Evolutionary conservation across 1,284 basidiomycete species (phyloP).

Genomic region (Rhodotorula glutinis): DNA sequence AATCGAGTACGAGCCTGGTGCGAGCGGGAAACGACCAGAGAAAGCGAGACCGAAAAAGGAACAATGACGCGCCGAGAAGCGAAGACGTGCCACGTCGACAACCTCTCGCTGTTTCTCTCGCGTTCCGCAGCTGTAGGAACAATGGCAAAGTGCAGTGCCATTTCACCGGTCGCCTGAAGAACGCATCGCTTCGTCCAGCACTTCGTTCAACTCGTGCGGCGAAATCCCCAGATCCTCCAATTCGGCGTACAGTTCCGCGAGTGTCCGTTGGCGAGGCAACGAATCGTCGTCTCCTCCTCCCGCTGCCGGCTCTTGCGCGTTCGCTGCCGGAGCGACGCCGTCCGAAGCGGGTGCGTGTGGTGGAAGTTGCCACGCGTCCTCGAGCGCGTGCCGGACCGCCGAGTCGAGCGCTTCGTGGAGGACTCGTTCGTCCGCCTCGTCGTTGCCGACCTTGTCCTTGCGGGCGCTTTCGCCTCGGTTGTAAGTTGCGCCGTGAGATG

Average conservation of each 20-base stretch:
- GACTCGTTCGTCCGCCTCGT: not conserved
- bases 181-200: constrained; percentile 15
- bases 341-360: not conserved
- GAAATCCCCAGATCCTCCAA: constrained; percentile 27
- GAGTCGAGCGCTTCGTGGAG: constrained; percentile 13
- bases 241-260: constrained; percentile 29
- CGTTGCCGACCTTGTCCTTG: not conserved
- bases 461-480: not conserved
- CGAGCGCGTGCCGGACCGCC: constrained; percentile 23
- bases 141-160: too few species aligned
- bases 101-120: not conserved
- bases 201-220: constrained; percentile 25
- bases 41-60: not conserved
- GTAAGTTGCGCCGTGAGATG: not conserved
- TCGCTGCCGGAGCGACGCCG: not conserved
- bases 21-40: not conserved
- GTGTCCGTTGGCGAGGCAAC: constrained; percentile 4
- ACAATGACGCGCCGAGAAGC: not conserved
- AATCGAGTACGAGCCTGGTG: too few species aligned
- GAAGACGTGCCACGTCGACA: not conserved
- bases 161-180: constrained; percentile 1
- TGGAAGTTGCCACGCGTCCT: constrained; percentile 25
- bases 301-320: not conserved
- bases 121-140: not conserved
- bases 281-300: not conserved